Base-by-base conservation (phyloP, 768 basidiomycete species). In the Russula brevipes region DNA sequence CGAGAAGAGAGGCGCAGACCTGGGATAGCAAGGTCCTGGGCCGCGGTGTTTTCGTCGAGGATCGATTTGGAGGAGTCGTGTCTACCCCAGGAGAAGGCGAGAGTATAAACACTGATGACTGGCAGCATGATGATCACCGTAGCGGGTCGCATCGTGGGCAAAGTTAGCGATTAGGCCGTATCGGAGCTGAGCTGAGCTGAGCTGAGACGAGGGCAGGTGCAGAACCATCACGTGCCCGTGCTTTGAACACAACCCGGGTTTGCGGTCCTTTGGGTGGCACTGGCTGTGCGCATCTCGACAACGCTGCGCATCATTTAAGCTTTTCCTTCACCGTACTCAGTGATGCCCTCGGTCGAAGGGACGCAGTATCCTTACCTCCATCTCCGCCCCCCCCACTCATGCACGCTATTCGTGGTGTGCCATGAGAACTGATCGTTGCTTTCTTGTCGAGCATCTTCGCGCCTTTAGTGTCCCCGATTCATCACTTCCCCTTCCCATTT, bases 81-180 rank as follows among this genome's bases (percentile, higher is more conserved):
- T 17, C 19, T 54, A 1, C 38, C 45, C 54, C 60, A 54, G 38
- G 62, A 59, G 35, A 59, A 54, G 3, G 62, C 57, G 11, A 42
- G 11, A 4, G 39, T 39, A 35, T 30, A 39, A 7, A 24, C 19
- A 17, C 19, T 44, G 52, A 58, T 47, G 36, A 24, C 7, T 12
- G 62, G 39, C 0, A 63, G 50, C 9, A 44, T 30, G 31, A 17
- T 33, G 9, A 59, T 47, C 14, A 16, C 31, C 2, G 38, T 46
- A 30, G 38, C 42, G 39, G 35, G 11, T 8, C 30, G 35, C 52
- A 59, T 50, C 10, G 36, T 57, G 24, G 49, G 41, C 9, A 12
- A 41, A 49, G 7, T 46, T 8, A 14, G 33, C 19, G 36, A 38
- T 33, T 12, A 7, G 11, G 51, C 8, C 11, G 51, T 24, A 24